Percentiles rank a stretch among this genome's conserved stretches.
Evolutionary conservation across 805 yeast species (phyloP).

Genomic region (Cyberlindnera misumaiensis): DNA sequence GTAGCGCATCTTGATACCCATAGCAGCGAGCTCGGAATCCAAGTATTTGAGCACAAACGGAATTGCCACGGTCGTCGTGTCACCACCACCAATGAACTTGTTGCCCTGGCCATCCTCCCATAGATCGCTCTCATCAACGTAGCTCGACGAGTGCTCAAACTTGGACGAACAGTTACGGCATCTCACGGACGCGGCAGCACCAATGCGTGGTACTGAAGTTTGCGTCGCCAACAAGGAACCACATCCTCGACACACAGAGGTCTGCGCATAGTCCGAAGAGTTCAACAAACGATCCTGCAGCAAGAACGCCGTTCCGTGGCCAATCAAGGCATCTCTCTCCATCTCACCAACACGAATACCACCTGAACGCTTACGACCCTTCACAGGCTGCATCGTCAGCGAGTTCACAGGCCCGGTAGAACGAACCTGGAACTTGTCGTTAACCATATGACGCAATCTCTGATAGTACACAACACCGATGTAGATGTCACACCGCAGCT

Average conservation of each 20-base stretch:
- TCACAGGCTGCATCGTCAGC: constrained; percentile 98
- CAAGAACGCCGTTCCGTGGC: constrained; percentile 95
- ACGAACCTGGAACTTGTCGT: constrained; percentile 98
- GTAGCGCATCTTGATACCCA: constrained; percentile 93
- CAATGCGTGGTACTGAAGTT: constrained; percentile 85
- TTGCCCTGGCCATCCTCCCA: constrained; percentile 99
- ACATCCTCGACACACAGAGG: constrained; percentile 85
- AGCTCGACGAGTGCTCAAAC: constrained; percentile 48
- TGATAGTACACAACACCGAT: constrained; percentile 97
- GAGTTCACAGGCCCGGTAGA: constrained; percentile 98
- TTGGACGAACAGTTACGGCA: constrained; percentile 88
- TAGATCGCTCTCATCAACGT: constrained; percentile 60
- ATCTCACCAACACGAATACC: constrained; percentile 99
- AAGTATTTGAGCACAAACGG: constrained; percentile 94
- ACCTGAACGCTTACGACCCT: constrained; percentile 97
- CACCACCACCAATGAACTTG: constrained; percentile 83
- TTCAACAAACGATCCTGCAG: constrained; percentile 91
- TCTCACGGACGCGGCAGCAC: constrained; percentile 66
- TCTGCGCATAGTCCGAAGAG: constrained; percentile 92
- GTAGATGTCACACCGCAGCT: constrained; percentile 90
- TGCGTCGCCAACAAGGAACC: constrained; percentile 90
- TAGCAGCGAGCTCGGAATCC: constrained; percentile 92
- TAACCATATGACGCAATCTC: constrained; percentile 98
- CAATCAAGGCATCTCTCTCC: constrained; percentile 99
- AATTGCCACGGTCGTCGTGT: constrained; percentile 93